Base-by-base conservation (phyloP, 495 filamentous ascomycete genomes). In the Talaromyces liani region DNA sequence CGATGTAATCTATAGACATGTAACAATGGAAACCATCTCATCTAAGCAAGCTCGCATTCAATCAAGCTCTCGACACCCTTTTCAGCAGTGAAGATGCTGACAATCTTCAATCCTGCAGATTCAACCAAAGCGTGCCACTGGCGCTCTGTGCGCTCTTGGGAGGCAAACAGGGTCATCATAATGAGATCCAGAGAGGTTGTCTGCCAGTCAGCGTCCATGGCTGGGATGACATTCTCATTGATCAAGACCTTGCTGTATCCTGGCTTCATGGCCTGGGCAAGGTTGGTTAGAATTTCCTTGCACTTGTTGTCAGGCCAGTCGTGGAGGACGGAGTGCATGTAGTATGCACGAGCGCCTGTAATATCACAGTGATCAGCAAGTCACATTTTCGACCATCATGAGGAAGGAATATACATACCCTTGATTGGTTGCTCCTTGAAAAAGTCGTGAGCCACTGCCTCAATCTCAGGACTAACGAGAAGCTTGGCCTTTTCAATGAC, bases 61-160 rank as follows among this genome's bases (percentile, higher is more conserved):
- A 76, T 72, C 65, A 76, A 63, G 51, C 69, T 71, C 60, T 72
- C 72, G 20, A 67, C 68, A 24, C 63, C 68, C 14, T 66, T 66
- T 0, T 64, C 65, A 56, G 64, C 66, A 1, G 60, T 67, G 18
- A 66, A 22, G 5, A 79, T 78, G 27, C 77, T 70, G 58, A 85
- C 82, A 63, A 91, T 82, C 34, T 77, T 84, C 68, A 89, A 81
- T 67, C 86, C 89, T 72, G 83, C 88, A 63, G 65, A 77, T 10
- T 77, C 83, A 67, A 75, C 67, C 58, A 71, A 45, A 55, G 24
- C 29, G 18, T 57, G 63, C 68, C 70, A 73, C 10, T 73, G 64
- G 1, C 63, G 61, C 65, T 71, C 69, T 4, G 66, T 71, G 9
- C 82, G 73, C 65, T 84, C 79, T 5, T 68, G 67, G 9, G 66